Evolutionary conservation across 345 rosid species (phyloP).

Genomic region (Arabis alpina): DNA sequence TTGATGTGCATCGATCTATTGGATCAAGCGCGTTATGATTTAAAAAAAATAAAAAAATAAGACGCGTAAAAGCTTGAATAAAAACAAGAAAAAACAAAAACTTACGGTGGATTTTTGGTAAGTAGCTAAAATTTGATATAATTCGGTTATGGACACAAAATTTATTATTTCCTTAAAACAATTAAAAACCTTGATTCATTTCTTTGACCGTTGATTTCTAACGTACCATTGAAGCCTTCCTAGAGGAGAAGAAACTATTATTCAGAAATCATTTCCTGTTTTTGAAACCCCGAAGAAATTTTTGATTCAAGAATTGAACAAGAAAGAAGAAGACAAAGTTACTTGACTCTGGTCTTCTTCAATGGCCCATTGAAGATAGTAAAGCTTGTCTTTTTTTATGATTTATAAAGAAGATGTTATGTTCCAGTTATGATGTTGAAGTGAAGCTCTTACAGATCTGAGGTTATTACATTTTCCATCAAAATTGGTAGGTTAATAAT

Average conservation of each 20-base stretch:
- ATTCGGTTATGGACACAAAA: constrained; percentile 9
- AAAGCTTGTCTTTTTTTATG: background rate
- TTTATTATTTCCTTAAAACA: constrained; percentile 10
- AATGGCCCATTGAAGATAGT: constrained; percentile 7
- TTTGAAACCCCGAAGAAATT: background rate
- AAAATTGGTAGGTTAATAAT: constrained; percentile 4
- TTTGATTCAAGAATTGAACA: constrained; percentile 32
- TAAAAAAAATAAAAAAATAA: background rate
- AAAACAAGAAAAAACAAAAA: background rate
- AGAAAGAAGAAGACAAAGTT: constrained; percentile 25
- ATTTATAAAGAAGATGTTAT: background rate
- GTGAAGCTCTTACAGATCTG: constrained; percentile 39
- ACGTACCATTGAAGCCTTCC: constrained; percentile 38
- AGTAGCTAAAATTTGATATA: background rate
- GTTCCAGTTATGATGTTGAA: constrained; percentile 20
- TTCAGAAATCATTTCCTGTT: background rate
- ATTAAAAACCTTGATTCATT: constrained; percentile 33
- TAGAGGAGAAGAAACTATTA: background rate
- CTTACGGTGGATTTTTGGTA: constrained; percentile 4
- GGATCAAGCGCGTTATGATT: constrained; percentile 18
- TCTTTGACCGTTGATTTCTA: constrained; percentile 44
- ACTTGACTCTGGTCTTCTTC: constrained; percentile 4
- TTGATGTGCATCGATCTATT: background rate
- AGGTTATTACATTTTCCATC: constrained; percentile 17
- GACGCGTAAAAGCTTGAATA: constrained; percentile 29